These are phyloP conservation scores for Lactarius deliciosus DNA, from an alignment of 768 basidiomycete genomes.

Conservation along the genomic window DNA sequence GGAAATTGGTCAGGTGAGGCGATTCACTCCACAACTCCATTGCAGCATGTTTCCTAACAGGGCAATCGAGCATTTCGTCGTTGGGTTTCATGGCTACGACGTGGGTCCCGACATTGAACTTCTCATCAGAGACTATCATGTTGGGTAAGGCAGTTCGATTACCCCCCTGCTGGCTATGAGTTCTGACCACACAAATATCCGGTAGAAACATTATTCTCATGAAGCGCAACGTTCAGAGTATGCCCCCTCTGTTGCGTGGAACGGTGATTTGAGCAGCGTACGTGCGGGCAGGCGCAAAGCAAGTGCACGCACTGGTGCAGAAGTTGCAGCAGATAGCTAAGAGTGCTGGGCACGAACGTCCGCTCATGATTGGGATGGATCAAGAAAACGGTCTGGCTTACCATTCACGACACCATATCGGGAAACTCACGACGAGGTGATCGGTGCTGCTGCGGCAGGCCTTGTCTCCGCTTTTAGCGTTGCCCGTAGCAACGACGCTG, in stretches of 20 bases:
- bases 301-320: slow-evolving; percentile 48
- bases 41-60: neutral
- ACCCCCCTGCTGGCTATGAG: too few relatives aligned
- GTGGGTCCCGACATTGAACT: slow-evolving; percentile 51
- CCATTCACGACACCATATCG: slow-evolving; percentile 1
- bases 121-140: slow-evolving; percentile 60
- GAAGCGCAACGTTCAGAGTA: slow-evolving; percentile 64
- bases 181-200: neutral
- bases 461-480: slow-evolving; percentile 67
- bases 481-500: slow-evolving; percentile 39
- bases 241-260: slow-evolving; percentile 9
- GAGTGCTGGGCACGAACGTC: slow-evolving; percentile 52
- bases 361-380: slow-evolving; percentile 68
- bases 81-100: slow-evolving; percentile 64
- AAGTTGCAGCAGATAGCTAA: slow-evolving; percentile 56
- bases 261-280: too few relatives aligned
- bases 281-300: slow-evolving; percentile 44
- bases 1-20: slow-evolving; percentile 35
- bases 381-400: slow-evolving; percentile 63
- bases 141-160: slow-evolving; percentile 43
- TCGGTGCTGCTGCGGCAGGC: slow-evolving; percentile 42
- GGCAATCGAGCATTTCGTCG: slow-evolving; percentile 58
- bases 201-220: slow-evolving; percentile 59
- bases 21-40: too few relatives aligned
- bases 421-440: neutral